These are phyloP conservation scores for Trichoderma sp. DNA, from an alignment of 2,329 filamentous ascomycete genomes.

Conservation along the genomic window DNA sequence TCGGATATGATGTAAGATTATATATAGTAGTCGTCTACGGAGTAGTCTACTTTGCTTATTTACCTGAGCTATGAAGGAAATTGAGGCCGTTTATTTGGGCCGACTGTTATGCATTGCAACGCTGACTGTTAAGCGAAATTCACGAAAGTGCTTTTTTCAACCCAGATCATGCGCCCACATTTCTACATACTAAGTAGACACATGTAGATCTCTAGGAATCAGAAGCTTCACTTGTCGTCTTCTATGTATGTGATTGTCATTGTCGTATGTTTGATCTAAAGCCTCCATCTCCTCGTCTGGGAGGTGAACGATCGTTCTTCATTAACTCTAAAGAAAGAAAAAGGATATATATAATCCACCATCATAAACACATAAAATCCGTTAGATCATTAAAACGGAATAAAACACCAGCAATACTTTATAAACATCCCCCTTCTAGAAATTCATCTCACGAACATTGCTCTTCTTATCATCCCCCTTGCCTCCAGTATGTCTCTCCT, in stretches of 20 bases:
- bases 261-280: neutral
- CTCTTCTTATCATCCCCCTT: conserved; percentile 7
- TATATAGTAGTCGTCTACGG: neutral
- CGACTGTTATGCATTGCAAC: neutral
- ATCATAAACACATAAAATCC: neutral
- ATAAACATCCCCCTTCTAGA: neutral
- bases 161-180: neutral
- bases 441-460: neutral
- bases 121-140: neutral
- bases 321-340: neutral
- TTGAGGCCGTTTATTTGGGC: neutral
- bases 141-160: neutral
- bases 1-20: conserved; percentile 8
- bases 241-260: neutral
- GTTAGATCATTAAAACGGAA: neutral
- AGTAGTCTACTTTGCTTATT: neutral
- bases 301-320: neutral
- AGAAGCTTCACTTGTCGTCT: neutral
- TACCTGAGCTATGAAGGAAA: neutral
- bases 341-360: neutral
- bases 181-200: too few relatives aligned
- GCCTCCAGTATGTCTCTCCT: neutral
- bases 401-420: neutral
- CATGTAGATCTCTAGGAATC: too few relatives aligned
- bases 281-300: too few relatives aligned